These are phyloP conservation scores for Hypocrella siamensis DNA, from an alignment of 2,329 filamentous ascomycete species.

Conservation along the genomic window DNA sequence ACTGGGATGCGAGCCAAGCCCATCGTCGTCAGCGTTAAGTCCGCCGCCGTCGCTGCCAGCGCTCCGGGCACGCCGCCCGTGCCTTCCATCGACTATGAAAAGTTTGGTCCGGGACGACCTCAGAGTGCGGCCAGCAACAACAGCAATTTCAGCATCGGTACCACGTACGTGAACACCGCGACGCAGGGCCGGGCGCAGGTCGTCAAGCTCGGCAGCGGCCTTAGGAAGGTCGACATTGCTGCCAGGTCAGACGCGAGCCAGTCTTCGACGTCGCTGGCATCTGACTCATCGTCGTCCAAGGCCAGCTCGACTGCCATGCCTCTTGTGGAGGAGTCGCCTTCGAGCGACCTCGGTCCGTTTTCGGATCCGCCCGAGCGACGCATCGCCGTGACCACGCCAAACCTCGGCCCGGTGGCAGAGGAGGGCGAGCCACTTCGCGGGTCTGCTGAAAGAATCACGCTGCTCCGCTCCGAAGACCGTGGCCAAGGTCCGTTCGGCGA, in stretches of 20 bases:
- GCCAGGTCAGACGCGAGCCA: conserved; percentile 21
- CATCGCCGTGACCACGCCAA: conserved; percentile 22
- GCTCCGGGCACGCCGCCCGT: conserved; percentile 52
- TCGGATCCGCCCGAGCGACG: conserved; percentile 31
- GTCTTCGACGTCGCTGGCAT: conserved; percentile 6
- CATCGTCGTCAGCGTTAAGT: conserved; percentile 84
- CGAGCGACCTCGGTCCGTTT: conserved; percentile 41
- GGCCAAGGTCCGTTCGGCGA: conserved; percentile 39
- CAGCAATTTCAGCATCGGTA: conserved; percentile 50
- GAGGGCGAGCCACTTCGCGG: conserved; percentile 25
- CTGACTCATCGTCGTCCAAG: conserved; percentile 4
- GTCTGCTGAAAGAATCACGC: conserved; percentile 16
- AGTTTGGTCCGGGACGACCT: conserved; percentile 31
- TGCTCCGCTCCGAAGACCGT: conserved; percentile 12
- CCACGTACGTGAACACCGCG: conserved; percentile 48
- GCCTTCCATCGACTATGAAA: conserved; percentile 52
- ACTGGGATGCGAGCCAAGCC: conserved; percentile 80
- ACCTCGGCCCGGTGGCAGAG: conserved; percentile 39
- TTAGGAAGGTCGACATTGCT: conserved; percentile 28
- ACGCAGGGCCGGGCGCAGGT: conserved; percentile 42
- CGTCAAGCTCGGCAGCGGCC: conserved; percentile 37
- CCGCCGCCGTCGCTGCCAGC: conserved; percentile 37
- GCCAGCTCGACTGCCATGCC: conserved; percentile 26
- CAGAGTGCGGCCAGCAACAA: conserved; percentile 39
- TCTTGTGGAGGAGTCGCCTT: conserved; percentile 32